Base-by-base conservation (phyloP, 2,329 filamentous ascomycete species). In the Fusarium continuum region DNA sequence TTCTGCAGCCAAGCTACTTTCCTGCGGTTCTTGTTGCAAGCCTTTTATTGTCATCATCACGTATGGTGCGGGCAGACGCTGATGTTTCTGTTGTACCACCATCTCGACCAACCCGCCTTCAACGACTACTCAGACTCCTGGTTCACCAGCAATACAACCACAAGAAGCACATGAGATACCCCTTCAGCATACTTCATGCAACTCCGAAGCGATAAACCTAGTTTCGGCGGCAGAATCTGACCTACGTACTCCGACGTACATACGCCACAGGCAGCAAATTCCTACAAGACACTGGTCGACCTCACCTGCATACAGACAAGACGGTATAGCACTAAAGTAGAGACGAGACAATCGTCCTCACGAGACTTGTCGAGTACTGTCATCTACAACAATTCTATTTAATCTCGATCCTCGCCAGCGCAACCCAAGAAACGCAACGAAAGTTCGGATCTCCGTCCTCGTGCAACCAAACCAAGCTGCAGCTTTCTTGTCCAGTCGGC, bases 111-210 rank as follows among this genome's bases (percentile, higher is more conserved):
- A 34, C 50, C 51, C 45, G 64, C 36, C 58, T 66, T 62, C 52
- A 59, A 49, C 53, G 22, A 35, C 41, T 55, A 22, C 54, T 54
- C 49, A 55, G 40, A 55, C 41, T 65, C 39, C 40, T 55, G 38
- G 17, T 57, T 56, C 58, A 61, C 39, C 52, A 52, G 35, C 62
- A 54, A 50, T 51, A 59, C 56, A 60, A 61, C 65, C 52, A 65
- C 48, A 53, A 64, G 49, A 51, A 51, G 48, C 60, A 49, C 63
- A 67, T 54, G 56, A 63, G 64, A 56, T 65, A 68, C 61, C 34
- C 55, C 52, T 63, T 41, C 13, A 61, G 63, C 55, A 70, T 65
- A 69, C 44, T 59, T 54, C 49, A 67, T 67, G 67, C 65, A 57
- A 25, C 60, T 55, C 48, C 59, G 51, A 53, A 55, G 53, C 45